Percentiles rank a stretch among this genome's conserved stretches.
Conservation (phyloP, 805 yeast genomes). For the Metschnikowia kunwiensis region DNA sequence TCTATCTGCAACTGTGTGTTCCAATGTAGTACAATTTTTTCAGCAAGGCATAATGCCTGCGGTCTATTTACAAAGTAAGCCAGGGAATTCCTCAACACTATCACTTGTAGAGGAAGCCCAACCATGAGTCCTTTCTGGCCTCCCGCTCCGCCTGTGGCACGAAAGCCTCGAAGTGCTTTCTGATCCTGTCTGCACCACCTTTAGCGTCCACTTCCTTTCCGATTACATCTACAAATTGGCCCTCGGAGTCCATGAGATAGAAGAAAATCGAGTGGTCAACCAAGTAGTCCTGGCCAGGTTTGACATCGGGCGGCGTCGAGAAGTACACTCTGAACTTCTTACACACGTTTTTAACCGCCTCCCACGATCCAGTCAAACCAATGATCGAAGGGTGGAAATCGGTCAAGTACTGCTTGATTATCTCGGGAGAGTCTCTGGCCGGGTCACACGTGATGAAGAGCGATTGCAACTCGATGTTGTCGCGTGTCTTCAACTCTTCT, state of each 20-base stretch:
- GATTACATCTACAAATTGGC: constrained; percentile 88
- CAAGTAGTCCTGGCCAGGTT: constrained; percentile 93
- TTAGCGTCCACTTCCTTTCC: constrained; percentile 86
- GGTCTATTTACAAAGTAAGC: neutral
- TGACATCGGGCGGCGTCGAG: constrained; percentile 92
- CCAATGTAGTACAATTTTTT: too few relatives aligned
- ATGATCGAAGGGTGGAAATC: constrained; percentile 90
- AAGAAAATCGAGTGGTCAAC: constrained; percentile 98
- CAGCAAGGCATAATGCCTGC: too few relatives aligned
- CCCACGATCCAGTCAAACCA: constrained; percentile 91
- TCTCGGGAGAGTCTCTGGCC: constrained; percentile 86
- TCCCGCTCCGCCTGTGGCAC: constrained; percentile 71
- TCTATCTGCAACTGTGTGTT: too few relatives aligned
- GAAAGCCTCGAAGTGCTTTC: constrained; percentile 70
- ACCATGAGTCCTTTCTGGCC: constrained; percentile 56
- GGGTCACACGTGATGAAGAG: constrained; percentile 96
- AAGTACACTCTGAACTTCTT: constrained; percentile 91
- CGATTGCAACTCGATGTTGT: constrained; percentile 67
- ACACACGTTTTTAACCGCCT: constrained; percentile 78
- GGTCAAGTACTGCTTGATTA: constrained; percentile 71
- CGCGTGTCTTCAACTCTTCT: constrained; percentile 54
- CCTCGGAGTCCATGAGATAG: constrained; percentile 98
- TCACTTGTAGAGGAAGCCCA: constrained; percentile 54
- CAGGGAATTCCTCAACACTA: neutral
- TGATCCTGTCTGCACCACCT: constrained; percentile 74